Conservation (phyloP, 2,329 filamentous ascomycete species). For the Diaporthe amygdali region DNA sequence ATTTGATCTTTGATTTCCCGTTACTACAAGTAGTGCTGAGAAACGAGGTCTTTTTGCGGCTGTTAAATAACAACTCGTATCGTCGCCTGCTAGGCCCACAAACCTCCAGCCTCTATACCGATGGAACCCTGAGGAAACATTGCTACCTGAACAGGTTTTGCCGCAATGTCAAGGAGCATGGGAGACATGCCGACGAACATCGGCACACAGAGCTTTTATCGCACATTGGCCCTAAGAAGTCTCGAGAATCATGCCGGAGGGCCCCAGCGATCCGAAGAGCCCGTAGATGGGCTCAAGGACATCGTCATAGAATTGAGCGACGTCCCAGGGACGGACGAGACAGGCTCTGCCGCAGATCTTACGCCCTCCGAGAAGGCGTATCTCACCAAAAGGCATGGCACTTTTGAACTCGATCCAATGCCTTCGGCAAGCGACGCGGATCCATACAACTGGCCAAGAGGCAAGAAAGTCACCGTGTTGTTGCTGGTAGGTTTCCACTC, state of each 20-base stretch:
- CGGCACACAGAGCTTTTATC: slow-evolving; percentile 16
- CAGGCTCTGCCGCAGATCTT: background rate
- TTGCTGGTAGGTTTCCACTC: slow-evolving; percentile 56
- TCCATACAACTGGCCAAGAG: slow-evolving; percentile 57
- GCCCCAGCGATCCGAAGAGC: background rate
- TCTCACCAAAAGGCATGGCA: slow-evolving; percentile 55
- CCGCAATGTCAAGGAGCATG: background rate
- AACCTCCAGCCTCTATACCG: background rate
- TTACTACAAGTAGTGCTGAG: no score
- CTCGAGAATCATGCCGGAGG: background rate
- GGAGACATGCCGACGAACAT: background rate
- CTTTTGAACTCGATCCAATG: slow-evolving; percentile 55
- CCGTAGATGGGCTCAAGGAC: background rate
- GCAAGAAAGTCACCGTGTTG: slow-evolving; percentile 54
- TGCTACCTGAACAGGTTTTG: background rate
- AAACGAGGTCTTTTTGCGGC: no score
- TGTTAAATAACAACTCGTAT: no score
- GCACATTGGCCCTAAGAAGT: background rate
- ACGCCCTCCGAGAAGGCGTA: slow-evolving; percentile 45
- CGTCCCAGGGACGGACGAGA: background rate
- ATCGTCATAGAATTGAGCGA: background rate
- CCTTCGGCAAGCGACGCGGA: slow-evolving; percentile 53
- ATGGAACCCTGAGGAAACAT: background rate
- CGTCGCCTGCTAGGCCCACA: background rate
- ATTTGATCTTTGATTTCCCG: no score